Percentiles rank a stretch among this genome's conserved stretches.
These are phyloP conservation scores for Hortaea werneckii DNA, from an alignment of 2,329 filamentous ascomycete species.

Conservation along the genomic window DNA sequence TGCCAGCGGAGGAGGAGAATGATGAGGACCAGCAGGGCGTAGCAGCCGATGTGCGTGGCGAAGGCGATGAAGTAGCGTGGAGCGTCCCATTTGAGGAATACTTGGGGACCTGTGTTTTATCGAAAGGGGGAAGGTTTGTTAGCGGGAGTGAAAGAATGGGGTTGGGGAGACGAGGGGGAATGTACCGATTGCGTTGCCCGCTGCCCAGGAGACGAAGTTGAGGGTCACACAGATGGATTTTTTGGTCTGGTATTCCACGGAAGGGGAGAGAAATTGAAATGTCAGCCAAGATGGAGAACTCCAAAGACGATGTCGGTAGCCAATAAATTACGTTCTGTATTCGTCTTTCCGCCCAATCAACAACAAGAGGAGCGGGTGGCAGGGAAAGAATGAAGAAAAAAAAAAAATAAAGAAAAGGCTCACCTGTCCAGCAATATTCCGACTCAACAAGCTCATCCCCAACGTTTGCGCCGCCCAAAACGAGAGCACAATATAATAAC, in stretches of 20 bases:
- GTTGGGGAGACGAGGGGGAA: slow-evolving; percentile 4
- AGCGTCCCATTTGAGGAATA: slow-evolving; percentile 50
- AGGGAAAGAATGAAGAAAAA: too few species aligned
- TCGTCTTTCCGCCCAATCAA: too few species aligned
- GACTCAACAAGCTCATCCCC: not conserved
- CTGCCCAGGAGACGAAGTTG: slow-evolving; percentile 61
- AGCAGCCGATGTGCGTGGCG: slow-evolving; percentile 59
- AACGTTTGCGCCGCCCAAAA: not conserved
- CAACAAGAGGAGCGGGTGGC: too few species aligned
- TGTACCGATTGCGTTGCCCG: slow-evolving; percentile 53
- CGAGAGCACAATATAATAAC: not conserved
- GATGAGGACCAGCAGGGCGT: slow-evolving; percentile 40
- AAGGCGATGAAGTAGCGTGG: slow-evolving; percentile 62
- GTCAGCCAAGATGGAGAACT: too few species aligned
- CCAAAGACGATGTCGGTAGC: too few species aligned
- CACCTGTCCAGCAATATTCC: not conserved
- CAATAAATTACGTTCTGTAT: too few species aligned
- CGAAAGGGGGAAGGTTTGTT: slow-evolving; percentile 24
- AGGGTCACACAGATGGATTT: slow-evolving; percentile 53
- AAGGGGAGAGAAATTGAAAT: too few species aligned
- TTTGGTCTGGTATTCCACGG: not conserved
- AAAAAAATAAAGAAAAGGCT: too few species aligned
- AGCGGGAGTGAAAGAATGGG: too few species aligned
- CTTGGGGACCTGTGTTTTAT: slow-evolving; percentile 40
- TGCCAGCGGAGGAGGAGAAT: slow-evolving; percentile 34